Evolutionary conservation across 1,284 basidiomycete genomes (phyloP).

Genomic region (Trichosporon asahii): DNA sequence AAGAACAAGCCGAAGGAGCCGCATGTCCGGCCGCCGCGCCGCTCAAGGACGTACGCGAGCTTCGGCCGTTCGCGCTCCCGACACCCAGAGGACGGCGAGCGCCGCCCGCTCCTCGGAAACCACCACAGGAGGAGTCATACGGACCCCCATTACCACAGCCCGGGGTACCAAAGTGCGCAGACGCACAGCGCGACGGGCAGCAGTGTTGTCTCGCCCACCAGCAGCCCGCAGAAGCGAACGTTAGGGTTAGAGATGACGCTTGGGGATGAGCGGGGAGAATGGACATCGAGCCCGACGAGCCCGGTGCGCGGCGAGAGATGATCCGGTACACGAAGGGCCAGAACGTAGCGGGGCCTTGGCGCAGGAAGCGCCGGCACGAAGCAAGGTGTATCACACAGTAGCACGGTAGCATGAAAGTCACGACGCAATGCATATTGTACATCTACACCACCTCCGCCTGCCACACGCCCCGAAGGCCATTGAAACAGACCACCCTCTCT

Average conservation of each 20-base stretch:
- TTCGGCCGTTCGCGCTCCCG: conserved; percentile 6
- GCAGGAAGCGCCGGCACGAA: not conserved
- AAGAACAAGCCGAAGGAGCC: conserved; percentile 40
- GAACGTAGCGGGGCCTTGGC: not conserved
- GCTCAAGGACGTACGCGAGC: conserved; percentile 16
- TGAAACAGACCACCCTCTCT: conserved; percentile 41
- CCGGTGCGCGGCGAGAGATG: not conserved
- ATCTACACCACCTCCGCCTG: conserved; percentile 32
- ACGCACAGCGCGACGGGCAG: not conserved
- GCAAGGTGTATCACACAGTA: no score
- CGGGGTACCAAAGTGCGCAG: not conserved
- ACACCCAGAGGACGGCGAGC: conserved; percentile 19
- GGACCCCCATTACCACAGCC: not conserved
- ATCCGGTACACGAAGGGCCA: not conserved
- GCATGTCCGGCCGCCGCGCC: conserved; percentile 18
- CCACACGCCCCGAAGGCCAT: conserved; percentile 48
- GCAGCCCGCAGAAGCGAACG: conserved; percentile 1
- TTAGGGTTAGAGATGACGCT: conserved; percentile 3
- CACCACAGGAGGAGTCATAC: not conserved
- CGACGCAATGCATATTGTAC: conserved; percentile 11
- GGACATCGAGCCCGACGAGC: not conserved
- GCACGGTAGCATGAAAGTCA: not conserved
- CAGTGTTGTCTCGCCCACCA: not conserved
- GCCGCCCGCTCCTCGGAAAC: not conserved
- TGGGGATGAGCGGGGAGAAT: not conserved